Base-by-base conservation (phyloP, 2,329 filamentous ascomycete genomes). In the Pseudogymnoascus sp. region DNA sequence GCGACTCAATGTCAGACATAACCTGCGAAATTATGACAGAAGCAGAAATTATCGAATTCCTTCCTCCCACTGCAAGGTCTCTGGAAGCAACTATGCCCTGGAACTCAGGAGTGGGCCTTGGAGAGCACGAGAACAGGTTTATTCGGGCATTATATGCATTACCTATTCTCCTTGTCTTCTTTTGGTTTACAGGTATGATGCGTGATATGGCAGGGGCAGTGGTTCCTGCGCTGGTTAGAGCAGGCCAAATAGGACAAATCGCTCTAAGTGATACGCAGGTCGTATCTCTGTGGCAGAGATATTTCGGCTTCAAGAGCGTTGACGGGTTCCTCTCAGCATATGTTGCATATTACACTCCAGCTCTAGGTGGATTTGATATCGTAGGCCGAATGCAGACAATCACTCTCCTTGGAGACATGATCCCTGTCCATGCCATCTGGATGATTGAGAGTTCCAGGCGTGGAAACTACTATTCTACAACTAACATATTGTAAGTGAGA, bases 31-130 rank as follows among this genome's bases (percentile, higher is more conserved):
- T 63, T 13, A 64, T 66, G 9, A 60, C 66, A 31, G 68, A 64
- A 21, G 64, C 71, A 3, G 68, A 70, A 15, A 64, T 62, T 21
- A 58, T 74, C 2, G 69, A 74, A 6, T 69, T 61, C 39, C 64
- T 74, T 0, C 69, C 71, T n/a, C 59, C 62, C 2, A 72, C 72
- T n/a, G 59, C 65, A 18, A 60, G 65, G 21, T 61, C 64, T 10
- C 37, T 67, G 6, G 42, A 33, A 13, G 70, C 67, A 10, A 70
- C 64, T 2, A 71, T 72, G 68, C 66, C 70, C 1, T 72, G 67
- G 65, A 71, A 73, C 40, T 67, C 67, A 13, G 63, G 67, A 15
- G 62, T 67, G 29, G 70, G 70, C 10, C 40, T 67, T 36, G 69
- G 67, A 5, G 66, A 68, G 37, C 66, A 69, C 12, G 70, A 72